These are phyloP conservation scores for Ganoderma multipileum DNA, from an alignment of 1,284 basidiomycete genomes.

Conservation along the genomic window DNA sequence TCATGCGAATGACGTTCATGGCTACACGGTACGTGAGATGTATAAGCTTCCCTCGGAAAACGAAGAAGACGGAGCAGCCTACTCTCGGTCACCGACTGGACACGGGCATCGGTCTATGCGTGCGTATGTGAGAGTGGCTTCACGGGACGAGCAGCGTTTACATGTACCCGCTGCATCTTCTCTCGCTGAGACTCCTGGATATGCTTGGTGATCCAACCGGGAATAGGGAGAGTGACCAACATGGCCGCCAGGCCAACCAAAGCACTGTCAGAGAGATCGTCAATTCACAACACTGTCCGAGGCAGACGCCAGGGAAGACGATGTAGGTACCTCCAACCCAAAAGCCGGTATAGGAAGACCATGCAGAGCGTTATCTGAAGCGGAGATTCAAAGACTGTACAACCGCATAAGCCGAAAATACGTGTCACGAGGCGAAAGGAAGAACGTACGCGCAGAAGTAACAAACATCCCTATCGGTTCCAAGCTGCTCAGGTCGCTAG, in stretches of 20 bases:
- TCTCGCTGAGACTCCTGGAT: slow-evolving; percentile 41
- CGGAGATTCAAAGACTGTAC: slow-evolving; percentile 16
- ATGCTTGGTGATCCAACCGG: slow-evolving; percentile 44
- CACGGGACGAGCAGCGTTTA: slow-evolving; percentile 1
- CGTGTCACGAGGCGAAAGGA: too few relatives aligned
- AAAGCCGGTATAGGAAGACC: slow-evolving; percentile 50
- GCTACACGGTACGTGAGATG: slow-evolving; percentile 27
- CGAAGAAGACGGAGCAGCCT: slow-evolving; percentile 20
- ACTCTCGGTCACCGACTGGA: slow-evolving; percentile 58
- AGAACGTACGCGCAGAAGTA: slow-evolving; percentile 15
- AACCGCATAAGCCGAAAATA: neutral
- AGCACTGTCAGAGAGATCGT: slow-evolving; percentile 37
- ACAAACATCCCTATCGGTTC: slow-evolving; percentile 8
- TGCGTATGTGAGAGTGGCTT: slow-evolving; percentile 33
- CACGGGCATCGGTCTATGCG: slow-evolving; percentile 53
- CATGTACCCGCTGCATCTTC: slow-evolving; percentile 42
- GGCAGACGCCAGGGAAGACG: neutral
- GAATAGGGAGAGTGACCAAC: slow-evolving; percentile 57
- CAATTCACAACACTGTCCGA: neutral
- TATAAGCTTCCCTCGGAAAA: neutral
- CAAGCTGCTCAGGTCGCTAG: slow-evolving; percentile 23
- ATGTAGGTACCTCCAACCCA: slow-evolving; percentile 51
- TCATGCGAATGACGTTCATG: slow-evolving; percentile 52
- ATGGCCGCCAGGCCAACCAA: slow-evolving; percentile 62
- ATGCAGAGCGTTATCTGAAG: slow-evolving; percentile 46